A percentile compares a stretch with the other conserved stretches of the same genome.
Evolutionary conservation across 352 stramenopile species (phyloP).

Genomic region (Phytophthora aleatoria): DNA sequence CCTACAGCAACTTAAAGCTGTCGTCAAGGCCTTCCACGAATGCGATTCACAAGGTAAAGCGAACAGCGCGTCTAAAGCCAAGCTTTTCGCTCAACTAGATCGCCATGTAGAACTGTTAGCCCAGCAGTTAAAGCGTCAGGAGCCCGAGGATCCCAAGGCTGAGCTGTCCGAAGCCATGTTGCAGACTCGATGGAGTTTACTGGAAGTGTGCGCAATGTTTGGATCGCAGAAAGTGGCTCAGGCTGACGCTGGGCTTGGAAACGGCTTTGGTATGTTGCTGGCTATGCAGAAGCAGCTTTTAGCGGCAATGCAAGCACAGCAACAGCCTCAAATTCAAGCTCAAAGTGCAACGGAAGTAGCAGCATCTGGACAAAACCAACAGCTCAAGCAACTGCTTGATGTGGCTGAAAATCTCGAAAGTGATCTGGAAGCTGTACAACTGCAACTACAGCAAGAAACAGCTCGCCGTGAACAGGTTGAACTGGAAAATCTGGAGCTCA

Average conservation of each 20-base stretch:
- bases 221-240: slow-evolving; percentile 42
- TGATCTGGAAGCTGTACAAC: slow-evolving; percentile 55
- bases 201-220: slow-evolving; percentile 59
- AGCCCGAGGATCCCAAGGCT: slow-evolving; percentile 17
- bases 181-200: slow-evolving; percentile 52
- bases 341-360: slow-evolving; percentile 3
- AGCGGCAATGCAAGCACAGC: slow-evolving; percentile 40
- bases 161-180: slow-evolving; percentile 39
- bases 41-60: slow-evolving; percentile 22
- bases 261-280: slow-evolving; percentile 44
- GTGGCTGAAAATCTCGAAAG: slow-evolving; percentile 66
- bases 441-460: slow-evolving; percentile 54
- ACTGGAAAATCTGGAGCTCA: slow-evolving; percentile 52
- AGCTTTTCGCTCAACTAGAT: slow-evolving; percentile 60
- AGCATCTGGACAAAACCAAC: slow-evolving; percentile 30
- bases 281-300: slow-evolving; percentile 59
- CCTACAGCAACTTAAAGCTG: slow-evolving; percentile 54
- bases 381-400: slow-evolving; percentile 69
- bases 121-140: slow-evolving; percentile 46
- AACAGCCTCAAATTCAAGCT: slow-evolving; percentile 19
- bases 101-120: slow-evolving; percentile 56
- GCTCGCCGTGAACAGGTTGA: slow-evolving; percentile 48
- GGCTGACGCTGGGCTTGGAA: slow-evolving; percentile 40
- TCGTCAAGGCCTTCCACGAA: slow-evolving; percentile 56
- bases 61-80: slow-evolving; percentile 21